A percentile compares a stretch with the other conserved stretches of the same genome.
phyloP scores from a whole-genome alignment of 768 basidiomycete species.

The Mrakia gelida region DNA sequence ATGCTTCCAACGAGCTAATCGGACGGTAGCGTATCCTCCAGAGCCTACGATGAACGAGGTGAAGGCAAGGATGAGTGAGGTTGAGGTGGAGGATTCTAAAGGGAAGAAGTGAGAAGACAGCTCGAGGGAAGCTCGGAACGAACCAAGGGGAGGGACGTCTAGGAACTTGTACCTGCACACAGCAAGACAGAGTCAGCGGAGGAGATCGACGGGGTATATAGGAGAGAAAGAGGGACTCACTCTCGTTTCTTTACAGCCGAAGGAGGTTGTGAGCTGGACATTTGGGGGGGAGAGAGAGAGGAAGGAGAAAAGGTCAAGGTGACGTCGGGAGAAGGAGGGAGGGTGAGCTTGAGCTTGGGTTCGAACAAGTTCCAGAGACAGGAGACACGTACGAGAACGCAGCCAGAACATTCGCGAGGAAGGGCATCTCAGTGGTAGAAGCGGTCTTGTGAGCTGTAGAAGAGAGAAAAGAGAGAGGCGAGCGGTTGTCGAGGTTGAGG shows the following conservation, averaged over 20 bases:
- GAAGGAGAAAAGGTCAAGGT: not conserved
- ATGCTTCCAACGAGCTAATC: slow-evolving; percentile 27
- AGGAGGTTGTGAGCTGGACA: not conserved
- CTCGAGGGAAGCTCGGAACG: not conserved
- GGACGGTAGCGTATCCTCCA: slow-evolving; percentile 30
- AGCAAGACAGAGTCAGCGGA: not conserved
- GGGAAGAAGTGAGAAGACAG: not conserved
- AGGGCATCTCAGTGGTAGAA: too few relatives aligned
- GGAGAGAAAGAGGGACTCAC: not conserved
- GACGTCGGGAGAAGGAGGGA: not conserved
- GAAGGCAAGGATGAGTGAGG: not conserved
- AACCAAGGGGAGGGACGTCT: slow-evolving; percentile 29
- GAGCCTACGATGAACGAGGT: not conserved
- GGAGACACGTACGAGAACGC: not conserved
- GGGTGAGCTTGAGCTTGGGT: not conserved
- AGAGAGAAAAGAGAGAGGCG: too few relatives aligned
- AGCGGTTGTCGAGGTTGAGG: too few relatives aligned
- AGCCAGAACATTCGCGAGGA: not conserved
- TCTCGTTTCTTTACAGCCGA: not conserved
- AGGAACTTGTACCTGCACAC: slow-evolving; percentile 23
- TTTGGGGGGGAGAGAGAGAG: not conserved
- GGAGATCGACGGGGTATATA: not conserved
- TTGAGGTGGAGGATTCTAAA: not conserved
- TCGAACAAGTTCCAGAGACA: not conserved
- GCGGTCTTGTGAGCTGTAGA: too few relatives aligned